Evolutionary conservation across 345 rosid species (phyloP).

Genomic region (Dipteronia dyeriana): DNA sequence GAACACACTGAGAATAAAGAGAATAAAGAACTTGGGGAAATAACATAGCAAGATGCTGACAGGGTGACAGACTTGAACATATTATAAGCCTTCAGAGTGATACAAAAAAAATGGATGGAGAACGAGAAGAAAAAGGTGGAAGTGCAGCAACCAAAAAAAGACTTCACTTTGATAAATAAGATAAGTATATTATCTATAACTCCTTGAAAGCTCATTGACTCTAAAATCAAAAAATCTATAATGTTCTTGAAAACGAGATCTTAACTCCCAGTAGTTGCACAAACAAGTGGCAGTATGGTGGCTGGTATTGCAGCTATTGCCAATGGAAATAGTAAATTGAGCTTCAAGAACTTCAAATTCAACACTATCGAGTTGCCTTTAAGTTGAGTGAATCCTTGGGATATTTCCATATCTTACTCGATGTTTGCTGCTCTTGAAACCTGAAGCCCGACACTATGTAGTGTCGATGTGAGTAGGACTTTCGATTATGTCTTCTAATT

Average conservation of each 20-base stretch:
- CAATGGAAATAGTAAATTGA: not conserved
- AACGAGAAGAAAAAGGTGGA: not conserved
- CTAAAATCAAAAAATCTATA: not conserved
- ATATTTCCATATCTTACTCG: not conserved
- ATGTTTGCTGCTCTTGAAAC: not conserved
- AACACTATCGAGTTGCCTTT: not conserved
- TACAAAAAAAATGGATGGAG: not conserved
- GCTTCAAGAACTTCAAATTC: constrained; percentile 9
- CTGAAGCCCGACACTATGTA: not conserved
- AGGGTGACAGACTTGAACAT: not conserved
- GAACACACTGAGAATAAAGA: not conserved
- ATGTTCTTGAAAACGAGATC: not conserved
- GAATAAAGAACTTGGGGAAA: not conserved
- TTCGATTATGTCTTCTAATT: not conserved
- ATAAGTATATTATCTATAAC: not conserved
- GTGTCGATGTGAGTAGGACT: not conserved
- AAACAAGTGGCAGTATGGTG: not conserved
- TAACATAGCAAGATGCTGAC: not conserved
- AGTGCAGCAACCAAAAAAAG: not conserved
- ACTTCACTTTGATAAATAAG: not conserved
- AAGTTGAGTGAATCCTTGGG: not conserved
- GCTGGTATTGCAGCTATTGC: not conserved
- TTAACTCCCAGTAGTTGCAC: not conserved
- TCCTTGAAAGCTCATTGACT: too few relatives aligned
- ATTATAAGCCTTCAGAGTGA: not conserved